Evolutionary conservation across 2,329 filamentous ascomycete species (phyloP), one percentile per base, ranked within the genome.

Genomic region (Tricladium varicosporioides): DNA sequence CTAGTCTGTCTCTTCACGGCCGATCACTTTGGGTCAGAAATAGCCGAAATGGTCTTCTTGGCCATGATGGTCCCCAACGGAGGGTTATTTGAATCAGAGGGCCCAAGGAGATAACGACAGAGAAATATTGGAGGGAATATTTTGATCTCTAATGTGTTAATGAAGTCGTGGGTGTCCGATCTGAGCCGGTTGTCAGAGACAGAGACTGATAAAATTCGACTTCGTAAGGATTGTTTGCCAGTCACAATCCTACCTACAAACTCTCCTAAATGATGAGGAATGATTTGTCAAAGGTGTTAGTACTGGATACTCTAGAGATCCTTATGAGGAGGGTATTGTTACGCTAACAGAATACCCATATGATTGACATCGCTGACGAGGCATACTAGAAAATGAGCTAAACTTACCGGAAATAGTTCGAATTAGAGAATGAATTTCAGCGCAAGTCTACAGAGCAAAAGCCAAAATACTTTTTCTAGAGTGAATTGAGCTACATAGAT

Each of bases 231-330:
- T 40, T n/a, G 36, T 10, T 40, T 4, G 36, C 11, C 36, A 40
- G n/a, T 4, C 36, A 4, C 36, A 40, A 40, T 13, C 36, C 36
- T 40, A 10, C 11, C 36, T 40, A 4, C 36, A 40, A 10, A 10
- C 36, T 2, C 5, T 40, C 11, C 36, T 40, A 2, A 40, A 40
- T 40, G 36, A 40, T 10, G 22, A 27, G 7, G 22, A 27, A 7
- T 7, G 3, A 4, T 4, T 27, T 7, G 22, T 4, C 3, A 27
- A 27, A 9, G 44, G 19, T 2, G 18, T 60, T 11, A 31, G 51
- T 2, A 42, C 56, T 2, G 33, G 32, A 32, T 61, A 56, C 43
- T 53, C 36, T 5, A 27, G 49, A 11, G 59, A 61, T 18, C 51
- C 45, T 5, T 61, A 57, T 43, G 56, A 61, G 53, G 50, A n/a